Percentiles rank a stretch among this genome's conserved stretches.
phyloP scores from a whole-genome alignment of 2,329 filamentous ascomycete genomes.

The Neofusicoccum cordaticola region DNA sequence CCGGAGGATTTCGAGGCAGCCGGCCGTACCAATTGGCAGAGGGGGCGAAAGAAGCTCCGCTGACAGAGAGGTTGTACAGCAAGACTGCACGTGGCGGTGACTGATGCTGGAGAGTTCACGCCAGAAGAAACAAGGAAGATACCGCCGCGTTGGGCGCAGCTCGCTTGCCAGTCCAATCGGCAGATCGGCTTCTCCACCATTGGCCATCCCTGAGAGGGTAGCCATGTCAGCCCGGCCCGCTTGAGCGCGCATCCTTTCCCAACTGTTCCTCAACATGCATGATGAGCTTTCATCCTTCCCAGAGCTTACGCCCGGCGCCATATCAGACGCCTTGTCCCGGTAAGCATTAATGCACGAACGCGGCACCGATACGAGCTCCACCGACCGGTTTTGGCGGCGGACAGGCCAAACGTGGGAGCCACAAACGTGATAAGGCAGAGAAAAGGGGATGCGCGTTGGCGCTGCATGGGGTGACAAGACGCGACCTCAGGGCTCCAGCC shows the following conservation, averaged over 20 bases:
- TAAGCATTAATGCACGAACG: constrained; percentile 6
- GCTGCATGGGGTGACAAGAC: not conserved
- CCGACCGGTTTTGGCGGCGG: not conserved
- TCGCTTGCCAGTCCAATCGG: not conserved
- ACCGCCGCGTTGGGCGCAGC: not conserved
- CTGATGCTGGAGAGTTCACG: not conserved
- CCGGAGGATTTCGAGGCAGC: not conserved
- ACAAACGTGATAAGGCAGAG: not conserved
- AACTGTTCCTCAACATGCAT: not conserved
- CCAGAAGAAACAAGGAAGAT: not conserved
- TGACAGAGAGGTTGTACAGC: not conserved
- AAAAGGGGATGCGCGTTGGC: not conserved
- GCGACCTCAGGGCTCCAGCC: no score
- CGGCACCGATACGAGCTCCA: not conserved
- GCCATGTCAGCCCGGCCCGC: not conserved
- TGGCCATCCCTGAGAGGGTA: not conserved
- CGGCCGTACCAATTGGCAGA: not conserved
- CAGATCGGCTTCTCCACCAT: not conserved
- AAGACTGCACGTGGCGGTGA: constrained; percentile 1
- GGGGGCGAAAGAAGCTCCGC: not conserved
- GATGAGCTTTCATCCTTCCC: not conserved
- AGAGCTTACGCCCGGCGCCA: not conserved
- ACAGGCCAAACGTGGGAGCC: not conserved
- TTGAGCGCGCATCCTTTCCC: not conserved
- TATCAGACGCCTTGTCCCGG: not conserved